A percentile compares a stretch with the other conserved stretches of the same genome.
phyloP scores from a whole-genome alignment of 495 filamentous ascomycete species.

The Penicillium cataractarum region DNA sequence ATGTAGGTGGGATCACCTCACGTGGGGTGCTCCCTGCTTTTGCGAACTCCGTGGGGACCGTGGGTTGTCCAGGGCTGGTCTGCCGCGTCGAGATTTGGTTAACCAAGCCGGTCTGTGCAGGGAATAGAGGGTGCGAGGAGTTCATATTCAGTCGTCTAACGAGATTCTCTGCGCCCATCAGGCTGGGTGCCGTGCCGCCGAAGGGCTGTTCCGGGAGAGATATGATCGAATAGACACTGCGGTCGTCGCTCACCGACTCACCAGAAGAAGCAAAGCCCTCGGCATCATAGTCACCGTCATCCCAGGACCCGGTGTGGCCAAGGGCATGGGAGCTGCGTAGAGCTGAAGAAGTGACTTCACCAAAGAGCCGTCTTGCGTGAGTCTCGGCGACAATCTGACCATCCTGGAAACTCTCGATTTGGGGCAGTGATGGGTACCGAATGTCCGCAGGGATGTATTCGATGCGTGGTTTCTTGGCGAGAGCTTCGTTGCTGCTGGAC shows the following conservation, averaged over 20 bases:
- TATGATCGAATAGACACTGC: slow-evolving; percentile 43
- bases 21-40: slow-evolving; percentile 21
- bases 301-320: slow-evolving; percentile 35
- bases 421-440: slow-evolving; percentile 48
- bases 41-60: slow-evolving; percentile 19
- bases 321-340: slow-evolving; percentile 65
- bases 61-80: slow-evolving; percentile 34
- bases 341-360: slow-evolving; percentile 74
- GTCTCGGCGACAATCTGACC: slow-evolving; percentile 32
- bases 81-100: slow-evolving; percentile 38
- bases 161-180: slow-evolving; percentile 68
- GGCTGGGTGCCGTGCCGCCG: slow-evolving; percentile 55
- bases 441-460: slow-evolving; percentile 37
- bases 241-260: slow-evolving; percentile 50
- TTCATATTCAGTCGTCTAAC: slow-evolving; percentile 71
- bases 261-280: slow-evolving; percentile 46
- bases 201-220: slow-evolving; percentile 47
- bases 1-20: slow-evolving; percentile 15
- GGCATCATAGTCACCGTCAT: slow-evolving; percentile 32
- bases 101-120: slow-evolving; percentile 35
- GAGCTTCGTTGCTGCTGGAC: slow-evolving; percentile 37
- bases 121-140: slow-evolving; percentile 48
- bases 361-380: slow-evolving; percentile 66
- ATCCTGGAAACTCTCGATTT: slow-evolving; percentile 45
- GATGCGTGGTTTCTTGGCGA: slow-evolving; percentile 45